Evolutionary conservation across 257 asterid species (phyloP).

Genomic region (Ballota nigra): DNA sequence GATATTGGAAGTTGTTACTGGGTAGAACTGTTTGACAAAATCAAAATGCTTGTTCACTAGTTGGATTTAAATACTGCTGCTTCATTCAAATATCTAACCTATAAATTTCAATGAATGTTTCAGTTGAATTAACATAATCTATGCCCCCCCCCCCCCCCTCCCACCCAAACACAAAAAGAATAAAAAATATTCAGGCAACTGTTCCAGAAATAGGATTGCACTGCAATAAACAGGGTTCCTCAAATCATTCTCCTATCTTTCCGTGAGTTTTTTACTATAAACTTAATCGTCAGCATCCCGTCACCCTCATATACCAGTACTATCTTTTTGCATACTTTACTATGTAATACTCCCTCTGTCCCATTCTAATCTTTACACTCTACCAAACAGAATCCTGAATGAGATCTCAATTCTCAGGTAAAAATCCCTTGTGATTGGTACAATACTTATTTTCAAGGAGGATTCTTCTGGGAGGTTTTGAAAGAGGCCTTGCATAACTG

Average conservation of each 20-base stretch:
- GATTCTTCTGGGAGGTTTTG: not conserved
- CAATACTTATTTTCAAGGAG: not conserved
- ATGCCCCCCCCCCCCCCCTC: not conserved
- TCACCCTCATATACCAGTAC: not conserved
- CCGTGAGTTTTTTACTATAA: not conserved
- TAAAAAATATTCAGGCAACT: not conserved
- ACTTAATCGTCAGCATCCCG: not conserved
- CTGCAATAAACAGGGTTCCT: not conserved
- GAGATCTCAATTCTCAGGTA: not conserved
- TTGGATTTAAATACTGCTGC: not conserved
- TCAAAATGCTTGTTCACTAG: not conserved
- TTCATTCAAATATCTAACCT: too few species aligned
- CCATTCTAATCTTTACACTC: too few species aligned
- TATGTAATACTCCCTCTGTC: not conserved
- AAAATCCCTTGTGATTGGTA: not conserved
- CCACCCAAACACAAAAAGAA: not conserved
- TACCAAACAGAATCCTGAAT: not conserved
- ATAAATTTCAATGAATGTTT: not conserved
- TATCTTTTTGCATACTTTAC: constrained; percentile 13
- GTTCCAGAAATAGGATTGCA: constrained; percentile 9
- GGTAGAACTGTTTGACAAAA: not conserved
- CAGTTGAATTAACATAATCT: constrained; percentile 10
- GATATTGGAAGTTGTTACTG: not conserved
- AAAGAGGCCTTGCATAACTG: not conserved
- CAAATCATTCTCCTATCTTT: not conserved